Base-by-base conservation (phyloP, 2,329 filamentous ascomycete species). In the Botryotinia narcissicola region DNA sequence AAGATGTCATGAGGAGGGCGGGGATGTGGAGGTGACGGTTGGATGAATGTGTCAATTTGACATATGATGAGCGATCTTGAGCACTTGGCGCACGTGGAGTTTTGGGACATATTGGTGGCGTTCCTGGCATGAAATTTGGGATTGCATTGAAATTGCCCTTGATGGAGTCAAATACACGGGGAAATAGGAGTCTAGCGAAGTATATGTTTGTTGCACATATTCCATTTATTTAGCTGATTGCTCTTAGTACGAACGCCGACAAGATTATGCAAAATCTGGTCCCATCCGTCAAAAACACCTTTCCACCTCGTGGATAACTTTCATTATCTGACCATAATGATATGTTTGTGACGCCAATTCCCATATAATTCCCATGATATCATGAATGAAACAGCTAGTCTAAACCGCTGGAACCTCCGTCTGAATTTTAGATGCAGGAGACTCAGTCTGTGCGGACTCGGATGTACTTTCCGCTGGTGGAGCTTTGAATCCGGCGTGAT, bases 401-500 rank as follows among this genome's bases (percentile, higher is more conserved):
- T 67, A 48, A 40, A 54, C 74, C 75, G 75, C 77, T 57, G 75
- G 75, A 7, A 74, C 76, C 70, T 78, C 73, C 66, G 76, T 75
- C 48, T 69, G 66, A 32, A 69, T 69, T 63, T 54, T 64, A 66
- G 77, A 63, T 48, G 79, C 77, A 29, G 77, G 73, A 8, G 79
- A 37, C 46, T 72, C 37, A 32, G 60, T 72, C 70, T 72, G 62
- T 68, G 70, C 62, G 48, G 62, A 60, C 18, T 73, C 46, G 79
- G 78, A 9, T 75, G 74, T 14, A 75, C 54, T 29, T 51, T 42
- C 51, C n/a, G 42, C n/a, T 22, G 76, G 10, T 29, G 89, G 88
- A 1, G 86, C 87, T 80, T 91, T 90, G 85, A 94, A 97, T 22
- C 93, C 93, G 73, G 91, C 90, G 83, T 98, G 94, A 81, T 97